Base-by-base conservation (phyloP, 164 flowering plant species). In the Cinnamomum chago region DNA sequence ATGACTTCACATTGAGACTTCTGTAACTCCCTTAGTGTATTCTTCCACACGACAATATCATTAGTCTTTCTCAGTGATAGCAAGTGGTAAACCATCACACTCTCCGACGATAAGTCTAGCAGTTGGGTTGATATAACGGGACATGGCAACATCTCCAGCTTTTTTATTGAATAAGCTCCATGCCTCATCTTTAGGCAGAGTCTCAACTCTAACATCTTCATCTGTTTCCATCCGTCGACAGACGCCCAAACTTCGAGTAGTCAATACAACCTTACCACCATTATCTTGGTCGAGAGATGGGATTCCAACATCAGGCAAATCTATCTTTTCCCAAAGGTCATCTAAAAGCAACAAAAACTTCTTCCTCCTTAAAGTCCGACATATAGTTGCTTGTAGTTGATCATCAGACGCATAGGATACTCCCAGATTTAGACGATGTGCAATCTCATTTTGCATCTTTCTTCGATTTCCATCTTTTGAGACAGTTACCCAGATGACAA, bases 1-100 rank as follows among this genome's bases (percentile, higher is more conserved):
- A 79, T 65, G 17, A 33, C 67, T 60, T 67, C 27, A 6, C 60
- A 27, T 3, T 22, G 22, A n/a, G 66, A 51, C 35, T 52, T 52
- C n/a, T 55, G 22, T 68, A 74, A 25, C 22, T 62, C 18, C 64
- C n/a, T 69, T 51, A 83, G 55, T 51, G 79, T 74, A 27, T 50
- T 15, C 24, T 67, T 67, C 81, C 78, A 83, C 17, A 76, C 25
- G n/a, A 18, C 11, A 22, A 40, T 58, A 28, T 15, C 24, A 12
- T 28, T 25, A 51, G 52, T 65, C 27, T 47, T 70, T 71, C 71
- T 77, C 30, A 82, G 65, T 25, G 62, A 70, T 70, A 1, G 20
- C 62, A 12, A 70, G 60, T 3, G 72, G 72, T 13, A 70, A 23
- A 24, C 72, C 72, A 51, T 30, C 17, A 51, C 72, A 70, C 25